Evolutionary conservation across 306 rosid genomes (phyloP).

Genomic region (Quercus gilva): DNA sequence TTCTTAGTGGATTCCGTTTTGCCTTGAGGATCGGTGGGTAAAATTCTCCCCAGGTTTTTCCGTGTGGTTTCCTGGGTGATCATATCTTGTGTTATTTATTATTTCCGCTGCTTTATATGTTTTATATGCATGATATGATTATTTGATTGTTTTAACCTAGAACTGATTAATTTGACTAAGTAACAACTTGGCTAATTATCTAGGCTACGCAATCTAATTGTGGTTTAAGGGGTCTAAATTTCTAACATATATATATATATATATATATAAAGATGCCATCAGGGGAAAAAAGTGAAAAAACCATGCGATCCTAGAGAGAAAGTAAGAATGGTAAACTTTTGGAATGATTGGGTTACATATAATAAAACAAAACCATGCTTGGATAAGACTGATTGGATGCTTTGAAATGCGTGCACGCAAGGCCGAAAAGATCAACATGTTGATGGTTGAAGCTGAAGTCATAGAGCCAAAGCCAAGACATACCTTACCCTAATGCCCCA

Average conservation of each 20-base stretch:
- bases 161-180: no score
- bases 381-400: slow-evolving; percentile 31
- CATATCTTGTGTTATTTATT: no score
- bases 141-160: no score
- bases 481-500: slow-evolving; percentile 1
- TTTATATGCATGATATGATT: no score
- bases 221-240: no score
- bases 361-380: slow-evolving; percentile 25
- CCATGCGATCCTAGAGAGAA: background rate
- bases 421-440: slow-evolving; percentile 9
- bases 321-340: slow-evolving; percentile 1
- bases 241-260: background rate
- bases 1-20: no score
- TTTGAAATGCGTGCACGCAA: slow-evolving; percentile 55
- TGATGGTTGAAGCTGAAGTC: background rate
- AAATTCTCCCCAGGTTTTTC: no score
- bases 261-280: background rate
- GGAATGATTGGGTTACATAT: slow-evolving; percentile 21
- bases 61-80: no score
- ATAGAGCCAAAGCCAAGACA: slow-evolving; percentile 17
- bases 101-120: no score
- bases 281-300: background rate
- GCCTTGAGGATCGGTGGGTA: no score
- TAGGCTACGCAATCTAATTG: no score
- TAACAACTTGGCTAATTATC: no score